Evolutionary conservation across 345 rosid genomes (phyloP).

Genomic region (Gossypium thurberi): DNA sequence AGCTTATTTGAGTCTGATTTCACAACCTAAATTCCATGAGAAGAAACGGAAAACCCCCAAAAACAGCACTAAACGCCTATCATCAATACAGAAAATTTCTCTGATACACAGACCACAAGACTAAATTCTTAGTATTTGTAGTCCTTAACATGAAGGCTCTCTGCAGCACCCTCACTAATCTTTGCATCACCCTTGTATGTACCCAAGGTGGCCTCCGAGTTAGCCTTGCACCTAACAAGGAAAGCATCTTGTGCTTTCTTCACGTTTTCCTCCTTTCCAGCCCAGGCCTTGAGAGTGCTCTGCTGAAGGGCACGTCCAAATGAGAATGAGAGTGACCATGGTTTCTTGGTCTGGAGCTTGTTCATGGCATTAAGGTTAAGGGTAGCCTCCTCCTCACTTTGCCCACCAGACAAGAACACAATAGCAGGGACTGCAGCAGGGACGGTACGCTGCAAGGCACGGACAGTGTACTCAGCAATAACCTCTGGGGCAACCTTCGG

Average conservation of each 20-base stretch:
- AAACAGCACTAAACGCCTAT: not conserved
- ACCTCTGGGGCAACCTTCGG: not conserved
- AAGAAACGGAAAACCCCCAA: not conserved
- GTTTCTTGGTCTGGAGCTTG: constrained; percentile 4
- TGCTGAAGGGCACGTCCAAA: constrained; percentile 6
- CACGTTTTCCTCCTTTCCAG: not conserved
- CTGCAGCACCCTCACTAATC: constrained; percentile 2
- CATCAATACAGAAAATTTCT: constrained; percentile 3
- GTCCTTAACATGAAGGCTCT: constrained; percentile 22
- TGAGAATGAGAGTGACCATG: constrained; percentile 2
- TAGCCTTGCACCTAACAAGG: not conserved
- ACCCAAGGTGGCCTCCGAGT: not conserved
- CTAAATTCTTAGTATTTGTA: constrained; percentile 60
- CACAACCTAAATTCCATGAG: not conserved
- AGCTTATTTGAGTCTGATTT: not conserved
- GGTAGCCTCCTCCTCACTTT: constrained; percentile 7
- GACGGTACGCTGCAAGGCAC: constrained; percentile 71
- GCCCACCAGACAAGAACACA: constrained; percentile 25
- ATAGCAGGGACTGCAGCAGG: constrained; percentile 88
- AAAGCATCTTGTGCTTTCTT: constrained; percentile 3
- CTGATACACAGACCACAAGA: constrained; percentile 9
- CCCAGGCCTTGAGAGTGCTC: constrained; percentile 5
- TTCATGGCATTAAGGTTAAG: constrained; percentile 2
- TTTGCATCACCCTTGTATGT: constrained; percentile 5
- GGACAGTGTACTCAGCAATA: constrained; percentile 66